A percentile compares a stretch with the other conserved stretches of the same genome.
Evolutionary conservation across 176 grass and related monocot species (phyloP).

Genomic region (Triticum urartu): DNA sequence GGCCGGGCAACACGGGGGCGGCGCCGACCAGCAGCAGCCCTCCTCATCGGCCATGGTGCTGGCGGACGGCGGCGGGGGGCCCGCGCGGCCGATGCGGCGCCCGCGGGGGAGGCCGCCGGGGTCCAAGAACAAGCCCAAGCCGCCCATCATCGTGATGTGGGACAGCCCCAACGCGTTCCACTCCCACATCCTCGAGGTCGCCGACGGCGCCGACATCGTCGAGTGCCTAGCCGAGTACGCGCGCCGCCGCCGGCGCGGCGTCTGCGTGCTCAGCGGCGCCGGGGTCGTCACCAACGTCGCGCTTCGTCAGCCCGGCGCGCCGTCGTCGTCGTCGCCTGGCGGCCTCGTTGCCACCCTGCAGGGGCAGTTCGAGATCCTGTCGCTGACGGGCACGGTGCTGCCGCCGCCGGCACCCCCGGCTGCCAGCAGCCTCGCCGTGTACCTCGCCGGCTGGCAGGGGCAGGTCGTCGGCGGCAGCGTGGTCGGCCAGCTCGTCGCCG

Average conservation of each 20-base stretch:
- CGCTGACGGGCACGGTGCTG: slow-evolving; percentile 80
- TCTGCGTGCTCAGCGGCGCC: slow-evolving; percentile 80
- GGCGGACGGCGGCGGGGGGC: slow-evolving; percentile 2
- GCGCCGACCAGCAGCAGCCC: slow-evolving; percentile 46
- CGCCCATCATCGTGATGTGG: slow-evolving; percentile 77
- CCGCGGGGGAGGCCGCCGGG: slow-evolving; percentile 69
- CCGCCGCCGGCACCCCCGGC: slow-evolving; percentile 75
- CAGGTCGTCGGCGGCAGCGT: slow-evolving; percentile 90
- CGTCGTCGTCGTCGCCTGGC: slow-evolving; percentile 41
- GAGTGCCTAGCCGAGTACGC: slow-evolving; percentile 77
- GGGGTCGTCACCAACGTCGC: slow-evolving; percentile 67
- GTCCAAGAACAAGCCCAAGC: slow-evolving; percentile 93
- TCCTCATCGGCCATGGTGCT: slow-evolving; percentile 43
- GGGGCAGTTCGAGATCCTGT: slow-evolving; percentile 90
- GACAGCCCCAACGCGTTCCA: slow-evolving; percentile 85
- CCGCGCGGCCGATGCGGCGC: slow-evolving; percentile 44
- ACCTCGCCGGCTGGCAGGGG: slow-evolving; percentile 77
- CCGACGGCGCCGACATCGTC: slow-evolving; percentile 69
- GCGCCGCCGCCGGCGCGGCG: slow-evolving; percentile 67
- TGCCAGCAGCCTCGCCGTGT: slow-evolving; percentile 71
- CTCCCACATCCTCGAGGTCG: slow-evolving; percentile 85
- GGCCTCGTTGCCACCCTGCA: slow-evolving; percentile 73
- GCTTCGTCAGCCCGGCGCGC: slow-evolving; percentile 75
- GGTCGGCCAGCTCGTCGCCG: slow-evolving; percentile 69
- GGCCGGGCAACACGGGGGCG: background rate